Percentiles rank a stretch among this genome's conserved stretches.
phyloP scores from a whole-genome alignment of 2,329 filamentous ascomycete species.

The Periconia sp. region DNA sequence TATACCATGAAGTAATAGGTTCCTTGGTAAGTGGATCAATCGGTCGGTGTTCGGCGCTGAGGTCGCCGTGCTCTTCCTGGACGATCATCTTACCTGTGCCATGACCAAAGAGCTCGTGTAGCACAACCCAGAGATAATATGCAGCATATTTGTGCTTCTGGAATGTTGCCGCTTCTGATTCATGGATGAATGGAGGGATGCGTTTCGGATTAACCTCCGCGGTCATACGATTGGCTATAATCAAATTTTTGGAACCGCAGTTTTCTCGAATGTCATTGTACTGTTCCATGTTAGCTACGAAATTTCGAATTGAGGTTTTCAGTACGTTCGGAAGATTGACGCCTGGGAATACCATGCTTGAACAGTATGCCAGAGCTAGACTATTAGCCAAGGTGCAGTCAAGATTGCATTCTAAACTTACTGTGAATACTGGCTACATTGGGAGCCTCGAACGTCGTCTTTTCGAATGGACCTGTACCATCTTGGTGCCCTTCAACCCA shows the following conservation, averaged over 20 bases:
- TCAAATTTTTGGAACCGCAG: conserved; percentile 79
- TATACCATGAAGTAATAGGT: conserved; percentile 14
- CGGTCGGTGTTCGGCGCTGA: conserved; percentile 17
- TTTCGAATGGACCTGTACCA: conserved; percentile 32
- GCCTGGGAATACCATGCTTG: no score
- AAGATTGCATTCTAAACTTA: conserved; percentile 41
- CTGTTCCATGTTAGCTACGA: no score
- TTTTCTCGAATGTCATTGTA: conserved; percentile 75
- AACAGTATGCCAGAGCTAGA: no score
- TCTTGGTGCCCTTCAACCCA: conserved; percentile 29
- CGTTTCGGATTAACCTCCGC: conserved; percentile 60
- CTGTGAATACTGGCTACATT: conserved; percentile 28
- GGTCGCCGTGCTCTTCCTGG: conserved; percentile 7
- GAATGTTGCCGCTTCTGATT: conserved; percentile 12
- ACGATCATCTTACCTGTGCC: conserved; percentile 17
- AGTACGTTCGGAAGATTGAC: no score
- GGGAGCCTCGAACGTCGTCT: conserved; percentile 23
- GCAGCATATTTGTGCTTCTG: conserved; percentile 11
- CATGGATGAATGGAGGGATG: conserved; percentile 9
- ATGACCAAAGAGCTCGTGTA: conserved; percentile 20
- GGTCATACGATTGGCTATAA: conserved; percentile 79
- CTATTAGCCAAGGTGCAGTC: no score
- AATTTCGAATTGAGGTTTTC: no score
- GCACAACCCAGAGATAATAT: conserved; percentile 9
- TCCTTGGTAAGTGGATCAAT: conserved; percentile 9